Evolutionary conservation across 495 filamentous ascomycete species (phyloP), one percentile per base, ranked within the genome.

Genomic region (Xylaria venustula): DNA sequence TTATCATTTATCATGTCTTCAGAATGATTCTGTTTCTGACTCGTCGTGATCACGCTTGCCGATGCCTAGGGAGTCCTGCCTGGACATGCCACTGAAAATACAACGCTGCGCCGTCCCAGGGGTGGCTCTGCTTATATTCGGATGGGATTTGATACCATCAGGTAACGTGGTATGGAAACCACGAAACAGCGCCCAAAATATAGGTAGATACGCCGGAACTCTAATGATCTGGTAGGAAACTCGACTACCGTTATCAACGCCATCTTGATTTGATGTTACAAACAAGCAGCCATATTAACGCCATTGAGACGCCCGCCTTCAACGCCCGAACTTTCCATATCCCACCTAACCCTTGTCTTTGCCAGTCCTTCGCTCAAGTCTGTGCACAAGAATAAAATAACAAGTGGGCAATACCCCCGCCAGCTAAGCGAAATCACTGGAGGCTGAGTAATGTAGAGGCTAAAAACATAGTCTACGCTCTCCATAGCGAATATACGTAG

Each of bases 321-420:
- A 61, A 61, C 58, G 58, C 58, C 58, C 40, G 30, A 54, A 48
- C 44, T 40, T 41, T 40, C 20, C 17, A n/a, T 26, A 50, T 37
- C 46, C 34, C 58, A 32, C 41, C 30, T 51, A 30, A 40, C 41
- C 26, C 50, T 26, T 45, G 17, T 44, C 42, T 23, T 41, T 48
- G 12, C 58, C 36, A 40, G 26, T 40, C 37, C 50, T 32, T 40
- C 41, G 50, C 49, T 47, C 41, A 61, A 34, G 15, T 14, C 40
- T 61, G 40, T 30, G 42, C 40, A 48, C 19, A 26, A 41, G 22
- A 54, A 55, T 22, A 55, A 55, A 45, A 51, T 54, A 53, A 26
- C 22, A 54, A 34, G 23, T 22, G 22, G 42, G 14, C 22, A 47
- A 61, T 41, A 41, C 40, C 41, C 15, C 47, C 57, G 49, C 47